Evolutionary conservation across 2,329 filamentous ascomycete genomes (phyloP), one percentile per base, ranked within the genome.

Genomic region (Botrytis elliptica): DNA sequence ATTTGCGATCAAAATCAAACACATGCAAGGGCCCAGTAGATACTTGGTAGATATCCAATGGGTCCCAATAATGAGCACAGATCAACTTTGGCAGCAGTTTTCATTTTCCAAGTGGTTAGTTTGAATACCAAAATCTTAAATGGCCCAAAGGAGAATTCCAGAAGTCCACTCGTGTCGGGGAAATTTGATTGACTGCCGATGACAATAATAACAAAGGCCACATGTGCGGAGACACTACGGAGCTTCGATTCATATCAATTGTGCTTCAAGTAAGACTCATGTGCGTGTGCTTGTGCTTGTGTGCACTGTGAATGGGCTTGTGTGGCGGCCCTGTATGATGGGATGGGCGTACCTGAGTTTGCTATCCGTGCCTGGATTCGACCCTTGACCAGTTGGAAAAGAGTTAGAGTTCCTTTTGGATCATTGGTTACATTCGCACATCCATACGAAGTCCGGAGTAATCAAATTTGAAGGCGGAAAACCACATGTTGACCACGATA

Each of bases 401-500:
- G 49, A 55, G 49, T 55, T 55, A 25, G 9, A 29, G n/a, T 38
- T n/a, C 44, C 33, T 18, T 33, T 33, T 42, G 14, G 25, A 10
- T 42, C 38, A 25, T 42, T 9, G 49, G 49, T 14, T 42, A 29
- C 52, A 29, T 42, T 55, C 25, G 49, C 49, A 57, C 36, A 42
- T 38, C n/a, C n/a, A 18, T 68, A 22, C 66, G 66, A 38, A 42
- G 25, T 33, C n/a, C 52, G 52, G 52, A 57, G 52, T 18, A 68
- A 57, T 68, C 49, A 33, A 68, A n/a, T 4, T 4, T 68, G 66
- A 68, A 68, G 16, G 66, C 66, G 66, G 66, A 42, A 57, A 57
- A 57, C 49, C 66, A 68, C 66, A 68, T 68, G 55, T 68, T 68
- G 36, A 42, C 66, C 66, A 68, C 20, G 66, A 68, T 68, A 40